Percentiles rank a stretch among this genome's conserved stretches.
Evolutionary conservation across 768 basidiomycete species (phyloP).

Genomic region (Kwoniella europaea): DNA sequence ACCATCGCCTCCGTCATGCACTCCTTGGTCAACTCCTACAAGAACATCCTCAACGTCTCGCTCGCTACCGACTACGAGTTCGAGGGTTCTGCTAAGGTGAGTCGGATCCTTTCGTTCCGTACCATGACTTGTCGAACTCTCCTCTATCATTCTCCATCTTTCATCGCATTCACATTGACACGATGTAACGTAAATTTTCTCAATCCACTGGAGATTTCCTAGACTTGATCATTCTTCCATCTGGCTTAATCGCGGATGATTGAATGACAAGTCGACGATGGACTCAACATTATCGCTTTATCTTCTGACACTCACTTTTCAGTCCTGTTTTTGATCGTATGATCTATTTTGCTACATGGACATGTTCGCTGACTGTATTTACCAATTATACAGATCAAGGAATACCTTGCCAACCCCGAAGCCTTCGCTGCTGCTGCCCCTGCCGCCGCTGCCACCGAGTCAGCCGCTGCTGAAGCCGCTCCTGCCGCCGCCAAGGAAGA

Average conservation of each 20-base stretch:
- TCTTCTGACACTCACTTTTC: constrained; percentile 37
- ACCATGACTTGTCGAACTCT: constrained; percentile 25
- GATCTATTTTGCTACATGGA: background rate
- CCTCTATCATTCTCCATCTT: constrained; percentile 8
- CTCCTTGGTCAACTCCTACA: constrained; percentile 98
- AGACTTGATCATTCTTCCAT: constrained; percentile 54
- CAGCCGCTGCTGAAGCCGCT: constrained; percentile 63
- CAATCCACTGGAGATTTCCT: constrained; percentile 84
- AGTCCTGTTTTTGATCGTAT: background rate
- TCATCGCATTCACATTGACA: constrained; percentile 45
- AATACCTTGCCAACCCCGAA: constrained; percentile 95
- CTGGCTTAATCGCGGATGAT: constrained; percentile 40
- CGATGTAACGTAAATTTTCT: constrained; percentile 56
- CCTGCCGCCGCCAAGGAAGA: constrained; percentile 66
- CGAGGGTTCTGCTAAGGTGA: constrained; percentile 88
- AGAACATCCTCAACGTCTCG: constrained; percentile 91
- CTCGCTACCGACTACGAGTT: constrained; percentile 92
- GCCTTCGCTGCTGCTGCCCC: constrained; percentile 88
- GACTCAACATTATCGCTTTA: constrained; percentile 32
- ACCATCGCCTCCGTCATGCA: constrained; percentile 92
- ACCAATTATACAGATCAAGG: constrained; percentile 73
- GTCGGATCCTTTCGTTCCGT: constrained; percentile 47
- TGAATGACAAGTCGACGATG: constrained; percentile 12
- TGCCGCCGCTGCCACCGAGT: constrained; percentile 62
- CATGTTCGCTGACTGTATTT: constrained; percentile 13